These are phyloP conservation scores for Agaricus blazei DNA, from an alignment of 768 basidiomycete species.

Conservation along the genomic window DNA sequence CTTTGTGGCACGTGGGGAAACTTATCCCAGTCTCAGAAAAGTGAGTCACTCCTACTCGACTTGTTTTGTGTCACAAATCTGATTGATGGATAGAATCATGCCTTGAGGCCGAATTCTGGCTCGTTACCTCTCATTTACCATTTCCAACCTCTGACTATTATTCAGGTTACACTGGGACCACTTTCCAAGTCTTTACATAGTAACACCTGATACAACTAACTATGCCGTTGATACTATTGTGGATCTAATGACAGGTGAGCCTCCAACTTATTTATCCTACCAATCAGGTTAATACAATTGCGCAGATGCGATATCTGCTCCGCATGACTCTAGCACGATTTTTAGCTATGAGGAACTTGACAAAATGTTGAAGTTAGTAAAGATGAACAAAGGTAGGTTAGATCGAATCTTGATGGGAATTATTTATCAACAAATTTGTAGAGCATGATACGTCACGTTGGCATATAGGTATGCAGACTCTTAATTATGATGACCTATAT, in stretches of 20 bases:
- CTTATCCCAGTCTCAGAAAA: not conserved
- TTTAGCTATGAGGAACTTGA: not conserved
- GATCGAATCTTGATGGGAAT: not conserved
- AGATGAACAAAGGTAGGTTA: not conserved
- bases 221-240: not conserved
- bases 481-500: not conserved
- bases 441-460: conserved; percentile 1
- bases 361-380: conserved; percentile 1
- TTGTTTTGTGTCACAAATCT: not conserved
- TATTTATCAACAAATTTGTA: not conserved
- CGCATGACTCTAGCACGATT: not conserved
- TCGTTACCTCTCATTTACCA: not conserved
- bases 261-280: no score
- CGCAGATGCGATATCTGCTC: conserved; percentile 1
- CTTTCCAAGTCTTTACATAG: not conserved
- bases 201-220: not conserved
- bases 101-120: conserved; percentile 7
- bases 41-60: not conserved
- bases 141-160: not conserved
- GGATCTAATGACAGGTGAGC: conserved; percentile 6
- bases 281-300: not conserved
- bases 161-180: conserved; percentile 3
- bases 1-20: not conserved
- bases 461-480: not conserved
- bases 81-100: not conserved